Base-by-base conservation (phyloP, 306 rosid genomes). In the Malus fusca region DNA sequence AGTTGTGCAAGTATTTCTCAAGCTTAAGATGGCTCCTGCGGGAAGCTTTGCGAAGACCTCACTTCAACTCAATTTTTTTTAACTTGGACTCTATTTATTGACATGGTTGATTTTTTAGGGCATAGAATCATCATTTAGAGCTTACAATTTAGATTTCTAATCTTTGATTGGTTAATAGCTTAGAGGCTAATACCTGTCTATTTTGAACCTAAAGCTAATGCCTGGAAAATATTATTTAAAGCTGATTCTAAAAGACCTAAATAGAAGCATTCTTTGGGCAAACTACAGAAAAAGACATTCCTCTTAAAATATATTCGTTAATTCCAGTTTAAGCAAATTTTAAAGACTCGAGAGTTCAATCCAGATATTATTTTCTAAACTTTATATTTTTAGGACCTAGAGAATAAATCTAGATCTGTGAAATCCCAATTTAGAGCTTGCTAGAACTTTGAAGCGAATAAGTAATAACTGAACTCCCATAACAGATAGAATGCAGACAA, bases 401-500 rank as follows among this genome's bases (percentile, higher is more conserved):
- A 14, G 30, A 40, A 67, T 15, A 66, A 9, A n/a, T n/a, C 14
- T 8, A n/a, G 53, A 67, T n/a, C 18, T 11, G 72, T 43, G 25
- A 11, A 13, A 43, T 23, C 15, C 72, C 44, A 10, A 53, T n/a
- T 40, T n/a, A 42, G 9, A 40, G 23, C 52, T 21, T 67, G 71
- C 71, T 67, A 67, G 53, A 67, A 17, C 31, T 66, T 67, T 40
- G 71, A 48, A 22, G 31, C 0, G 21, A 4, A 48, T 40, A 40
- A 40, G 46, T 67, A 67, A 40, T 22, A 40, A 56, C 68, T 31
- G 28, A 59, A 61, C 63, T 37, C 48, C 21, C 30, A 46, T 8
- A 30, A 68, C 19, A 21, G 31, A 61, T 58, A 68, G 18, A 28
- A 51, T 58, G 40, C 56, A 73, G 75, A 30, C 15, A 86, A 83